phyloP scores from a whole-genome alignment of 129 eudicot genomes.

The Kitagawia praeruptora region DNA sequence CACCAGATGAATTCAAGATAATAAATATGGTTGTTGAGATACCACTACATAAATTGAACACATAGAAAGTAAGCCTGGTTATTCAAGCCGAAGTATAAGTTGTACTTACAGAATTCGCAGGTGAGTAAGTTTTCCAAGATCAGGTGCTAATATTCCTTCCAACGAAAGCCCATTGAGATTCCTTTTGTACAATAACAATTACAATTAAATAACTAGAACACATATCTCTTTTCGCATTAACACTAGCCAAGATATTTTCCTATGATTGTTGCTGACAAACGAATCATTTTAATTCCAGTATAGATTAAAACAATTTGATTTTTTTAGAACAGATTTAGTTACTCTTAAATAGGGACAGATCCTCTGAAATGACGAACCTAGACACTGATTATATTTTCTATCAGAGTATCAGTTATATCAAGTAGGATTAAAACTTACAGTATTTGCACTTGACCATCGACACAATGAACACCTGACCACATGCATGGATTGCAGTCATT shows the following conservation, averaged over 20 bases:
- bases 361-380: background rate
- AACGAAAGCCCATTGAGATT: slow-evolving; percentile 62
- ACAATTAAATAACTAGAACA: background rate
- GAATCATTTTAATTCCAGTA: background rate
- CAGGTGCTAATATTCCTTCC: slow-evolving; percentile 68
- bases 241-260: background rate
- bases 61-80: background rate
- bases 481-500: slow-evolving; percentile 53
- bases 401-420: background rate
- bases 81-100: background rate
- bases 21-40: slow-evolving; percentile 33
- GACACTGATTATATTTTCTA: background rate
- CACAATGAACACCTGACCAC: slow-evolving; percentile 84
- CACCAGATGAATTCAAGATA: slow-evolving; percentile 49
- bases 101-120: slow-evolving; percentile 71
- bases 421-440: slow-evolving; percentile 46
- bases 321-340: background rate
- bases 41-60: slow-evolving; percentile 31
- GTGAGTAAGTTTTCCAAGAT: slow-evolving; percentile 72
- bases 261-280: background rate
- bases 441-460: slow-evolving; percentile 61
- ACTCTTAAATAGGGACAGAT: background rate
- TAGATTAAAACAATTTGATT: background rate
- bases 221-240: background rate
- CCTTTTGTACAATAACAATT: slow-evolving; percentile 28